Base-by-base conservation (phyloP, 768 basidiomycete species). In the Austroboletus eburneus region DNA sequence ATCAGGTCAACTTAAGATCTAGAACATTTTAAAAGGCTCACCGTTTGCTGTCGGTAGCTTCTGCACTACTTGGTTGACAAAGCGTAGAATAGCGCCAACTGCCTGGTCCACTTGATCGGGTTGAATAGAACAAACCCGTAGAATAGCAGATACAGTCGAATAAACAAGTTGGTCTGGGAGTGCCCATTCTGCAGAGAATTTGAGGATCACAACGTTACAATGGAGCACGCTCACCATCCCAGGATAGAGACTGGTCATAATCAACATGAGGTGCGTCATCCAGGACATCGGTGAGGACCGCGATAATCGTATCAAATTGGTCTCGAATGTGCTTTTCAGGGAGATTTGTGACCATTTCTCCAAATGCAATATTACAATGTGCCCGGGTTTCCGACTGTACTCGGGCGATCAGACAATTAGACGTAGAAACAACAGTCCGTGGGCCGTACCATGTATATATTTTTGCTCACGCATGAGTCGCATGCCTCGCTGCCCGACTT, bases 361-460 rank as follows among this genome's bases (percentile, higher is more conserved):
- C 88, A 54, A 91, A 92, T 2, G 88, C 87, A 50, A 90, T 85
- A 52, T 86, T 87, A 67, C 83, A 87, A 54, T 88, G 86, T 13
- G 83, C 79, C 45, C 80, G 73, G 3, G 85, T 83, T 10, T 80
- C 78, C 17, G 85, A 69, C 90, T 92, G n/a, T 48, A 23, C 34
- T 51, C 46, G 41, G 27, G 12, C 12, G 8, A 50, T 38, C 32
- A 55, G 37, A 34, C 17, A 30, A 25, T 16, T 17, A 24, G 17
- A 37, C 12, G 39, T 17, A 38, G 42, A 33, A 1, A 46, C 17
- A 22, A 33, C 18, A 25, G 7, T 16, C 16, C 30, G 10, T 16
- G 5, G 43, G 6, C 20, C 78, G 30, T 62, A 85, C 86, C 83
- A 87, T 87, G 65, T 72, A 81, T 40, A 74, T 69, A 68, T 46